A percentile compares a stretch with the other conserved stretches of the same genome.
phyloP scores from a whole-genome alignment of 2,329 filamentous ascomycete genomes.

The Diaporthe sp. region DNA sequence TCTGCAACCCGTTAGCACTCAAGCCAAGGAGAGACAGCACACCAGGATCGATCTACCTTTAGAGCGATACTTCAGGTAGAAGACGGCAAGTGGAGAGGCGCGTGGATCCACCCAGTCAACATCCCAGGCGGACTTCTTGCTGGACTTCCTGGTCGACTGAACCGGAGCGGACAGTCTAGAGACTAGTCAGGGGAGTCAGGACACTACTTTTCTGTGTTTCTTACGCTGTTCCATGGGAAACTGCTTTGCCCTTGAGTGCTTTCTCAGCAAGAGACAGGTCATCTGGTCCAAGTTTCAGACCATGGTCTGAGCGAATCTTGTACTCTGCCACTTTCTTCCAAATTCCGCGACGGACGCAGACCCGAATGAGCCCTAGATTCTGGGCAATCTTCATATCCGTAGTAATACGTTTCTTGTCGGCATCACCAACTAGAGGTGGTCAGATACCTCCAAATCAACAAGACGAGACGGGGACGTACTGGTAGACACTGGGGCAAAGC shows the following conservation, averaged over 20 bases:
- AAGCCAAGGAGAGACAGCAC: neutral
- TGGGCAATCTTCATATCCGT: neutral
- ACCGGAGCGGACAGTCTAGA: neutral
- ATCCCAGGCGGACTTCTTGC: neutral
- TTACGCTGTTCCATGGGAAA: constrained; percentile 48
- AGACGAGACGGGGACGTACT: neutral
- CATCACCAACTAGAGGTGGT: constrained; percentile 15
- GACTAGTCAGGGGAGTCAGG: neutral
- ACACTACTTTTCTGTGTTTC: neutral
- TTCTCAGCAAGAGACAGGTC: constrained; percentile 42
- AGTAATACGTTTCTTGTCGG: constrained; percentile 13
- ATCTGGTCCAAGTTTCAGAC: neutral
- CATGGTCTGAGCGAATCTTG: no score
- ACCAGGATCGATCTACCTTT: constrained; percentile 33
- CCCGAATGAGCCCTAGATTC: constrained; percentile 10
- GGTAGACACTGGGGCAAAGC: constrained; percentile 10
- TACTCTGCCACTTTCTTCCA: no score
- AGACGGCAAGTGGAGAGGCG: constrained; percentile 40
- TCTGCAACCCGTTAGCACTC: constrained; percentile 36
- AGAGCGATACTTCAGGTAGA: constrained; percentile 47
- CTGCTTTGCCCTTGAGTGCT: constrained; percentile 46
- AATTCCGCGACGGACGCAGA: neutral
- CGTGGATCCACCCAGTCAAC: constrained; percentile 24
- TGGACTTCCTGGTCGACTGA: neutral
- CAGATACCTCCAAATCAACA: neutral